Evolutionary conservation across 2,329 filamentous ascomycete species (phyloP).

Genomic region (Scleromitrula shiraiana): DNA sequence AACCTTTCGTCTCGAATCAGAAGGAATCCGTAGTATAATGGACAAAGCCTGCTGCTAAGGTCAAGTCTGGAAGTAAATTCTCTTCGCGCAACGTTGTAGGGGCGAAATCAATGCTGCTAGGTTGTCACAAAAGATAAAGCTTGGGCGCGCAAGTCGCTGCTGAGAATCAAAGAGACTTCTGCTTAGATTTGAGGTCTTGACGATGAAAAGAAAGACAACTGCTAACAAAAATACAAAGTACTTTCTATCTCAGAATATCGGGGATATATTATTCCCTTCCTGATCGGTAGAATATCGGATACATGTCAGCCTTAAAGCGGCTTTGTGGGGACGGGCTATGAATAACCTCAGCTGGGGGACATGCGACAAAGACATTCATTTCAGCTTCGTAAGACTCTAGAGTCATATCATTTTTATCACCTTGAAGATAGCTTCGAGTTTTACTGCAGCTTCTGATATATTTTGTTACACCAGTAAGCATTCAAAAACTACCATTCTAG

Average conservation of each 20-base stretch:
- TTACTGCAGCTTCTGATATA: not conserved
- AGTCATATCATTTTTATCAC: not conserved
- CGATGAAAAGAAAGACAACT: no score
- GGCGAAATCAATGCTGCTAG: no score
- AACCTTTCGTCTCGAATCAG: no score
- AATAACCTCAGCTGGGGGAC: slow-evolving; percentile 6
- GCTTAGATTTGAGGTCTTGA: no score
- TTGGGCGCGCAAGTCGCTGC: no score
- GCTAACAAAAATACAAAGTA: no score
- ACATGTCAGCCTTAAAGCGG: not conserved
- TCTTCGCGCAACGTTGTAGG: no score
- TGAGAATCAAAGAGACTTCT: no score
- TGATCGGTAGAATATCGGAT: not conserved
- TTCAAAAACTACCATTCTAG: not conserved
- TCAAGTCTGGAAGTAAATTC: no score
- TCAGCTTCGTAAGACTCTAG: not conserved
- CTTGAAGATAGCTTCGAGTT: not conserved
- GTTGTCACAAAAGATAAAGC: no score
- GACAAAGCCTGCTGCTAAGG: no score
- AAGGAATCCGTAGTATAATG: no score
- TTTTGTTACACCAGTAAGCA: not conserved
- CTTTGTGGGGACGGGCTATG: slow-evolving; percentile 2
- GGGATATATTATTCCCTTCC: not conserved
- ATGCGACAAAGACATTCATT: slow-evolving; percentile 4
- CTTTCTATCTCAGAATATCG: slow-evolving; percentile 5